These are phyloP conservation scores for Hemileia vastatrix DNA, from an alignment of 1,284 basidiomycete genomes.

Conservation along the genomic window DNA sequence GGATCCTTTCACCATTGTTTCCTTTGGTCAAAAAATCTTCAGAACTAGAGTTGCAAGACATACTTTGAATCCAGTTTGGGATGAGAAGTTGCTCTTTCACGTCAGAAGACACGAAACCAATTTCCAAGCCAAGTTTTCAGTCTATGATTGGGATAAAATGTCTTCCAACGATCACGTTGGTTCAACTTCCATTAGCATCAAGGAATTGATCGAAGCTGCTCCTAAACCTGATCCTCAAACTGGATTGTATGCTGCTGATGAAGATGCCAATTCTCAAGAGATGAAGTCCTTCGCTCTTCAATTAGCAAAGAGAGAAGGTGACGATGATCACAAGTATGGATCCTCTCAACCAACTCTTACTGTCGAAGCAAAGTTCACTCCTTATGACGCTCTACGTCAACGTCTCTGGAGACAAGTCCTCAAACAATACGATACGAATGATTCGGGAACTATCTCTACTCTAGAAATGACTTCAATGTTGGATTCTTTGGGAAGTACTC, in stretches of 20 bases:
- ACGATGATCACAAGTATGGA: slow-evolving; percentile 8
- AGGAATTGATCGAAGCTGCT: slow-evolving; percentile 60
- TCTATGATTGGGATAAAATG: slow-evolving; percentile 91
- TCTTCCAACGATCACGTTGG: slow-evolving; percentile 46
- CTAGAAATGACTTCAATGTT: slow-evolving; percentile 88
- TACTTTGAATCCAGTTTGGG: slow-evolving; percentile 74
- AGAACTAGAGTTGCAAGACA: slow-evolving; percentile 58
- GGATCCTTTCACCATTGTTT: slow-evolving; percentile 92
- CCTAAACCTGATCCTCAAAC: slow-evolving; percentile 62
- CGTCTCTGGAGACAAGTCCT: slow-evolving; percentile 82
- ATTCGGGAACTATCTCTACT: slow-evolving; percentile 64
- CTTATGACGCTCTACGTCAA: slow-evolving; percentile 57
- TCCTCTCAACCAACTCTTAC: slow-evolving; percentile 26
- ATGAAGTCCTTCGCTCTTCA: slow-evolving; percentile 47
- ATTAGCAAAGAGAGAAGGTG: slow-evolving; percentile 21
- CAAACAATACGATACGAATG: slow-evolving; percentile 80
- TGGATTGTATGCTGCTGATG: slow-evolving; percentile 58
- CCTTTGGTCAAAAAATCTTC: slow-evolving; percentile 94
- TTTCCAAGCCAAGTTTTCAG: slow-evolving; percentile 65
- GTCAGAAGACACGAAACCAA: slow-evolving; percentile 73
- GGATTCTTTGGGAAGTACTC: slow-evolving; percentile 86
- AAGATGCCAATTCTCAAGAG: slow-evolving; percentile 52
- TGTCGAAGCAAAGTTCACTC: slow-evolving; percentile 77
- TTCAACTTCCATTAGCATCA: slow-evolving; percentile 73
- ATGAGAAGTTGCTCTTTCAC: slow-evolving; percentile 91